Base-by-base conservation (phyloP, 768 basidiomycete species). In the Mycena vitilis region DNA sequence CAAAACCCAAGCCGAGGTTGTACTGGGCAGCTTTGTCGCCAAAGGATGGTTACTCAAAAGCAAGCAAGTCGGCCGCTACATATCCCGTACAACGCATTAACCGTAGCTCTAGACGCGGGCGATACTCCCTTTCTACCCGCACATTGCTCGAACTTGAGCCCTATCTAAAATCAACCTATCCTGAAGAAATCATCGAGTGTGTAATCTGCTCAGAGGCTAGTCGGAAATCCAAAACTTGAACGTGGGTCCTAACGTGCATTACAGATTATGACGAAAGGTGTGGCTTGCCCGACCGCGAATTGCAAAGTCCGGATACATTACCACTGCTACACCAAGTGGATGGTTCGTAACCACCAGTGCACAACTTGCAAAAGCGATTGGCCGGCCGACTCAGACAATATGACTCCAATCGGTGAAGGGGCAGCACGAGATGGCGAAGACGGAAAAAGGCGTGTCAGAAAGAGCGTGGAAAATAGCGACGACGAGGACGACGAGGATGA, bases 21-120 rank as follows among this genome's bases (percentile, higher is more conserved):
- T 94, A 16, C 81, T 96, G 16, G 81, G 84, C 36, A 95, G 92
- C 73, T 94, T 96, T 74, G 92, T 95, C 0, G 91, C 94, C n/a
- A 89, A 87, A 73, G 91, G 91, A 16, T 94, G 91, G 94, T 78
- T 93, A 12, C 67, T 87, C 53, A 90, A 89, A 80, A 94, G 90
- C 91, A 86, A 84, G 91, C 90, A 74, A 73, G 91, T 83, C 15
- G 34, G 18, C 60, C 15, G 13, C 45, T 55, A 23, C n/a, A 36
- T 5, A 25, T 20, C 13, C 10, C 37, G 40, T 22, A 22, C 23
- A n/a, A 8, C 36, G 44, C 20, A 23, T 53, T 47, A 34, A 57
- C 40, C 64, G 51, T 52, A 38, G 73, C 48, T 30, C n/a, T 47
- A 86, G 92, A 71, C 84, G 83, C 16, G 89, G 91, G 30, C 87